phyloP scores from a whole-genome alignment of 805 yeast genomes.

The Saturnispora dispora region DNA sequence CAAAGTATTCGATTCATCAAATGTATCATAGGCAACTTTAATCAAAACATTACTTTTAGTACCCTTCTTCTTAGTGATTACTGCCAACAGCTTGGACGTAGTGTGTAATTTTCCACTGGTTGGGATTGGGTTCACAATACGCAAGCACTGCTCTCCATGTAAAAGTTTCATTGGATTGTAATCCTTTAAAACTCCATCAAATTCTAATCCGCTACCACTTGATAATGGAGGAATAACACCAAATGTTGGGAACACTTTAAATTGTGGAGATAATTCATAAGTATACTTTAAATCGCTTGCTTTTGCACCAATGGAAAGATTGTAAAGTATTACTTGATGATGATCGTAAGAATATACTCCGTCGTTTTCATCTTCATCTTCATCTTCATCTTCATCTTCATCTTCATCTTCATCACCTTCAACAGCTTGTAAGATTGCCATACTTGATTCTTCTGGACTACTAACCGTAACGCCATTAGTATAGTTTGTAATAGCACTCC shows the following conservation, averaged over 20 bases:
- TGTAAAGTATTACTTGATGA: constrained; percentile 73
- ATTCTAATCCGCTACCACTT: constrained; percentile 46
- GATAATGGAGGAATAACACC: constrained; percentile 84
- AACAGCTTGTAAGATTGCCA: constrained; percentile 65
- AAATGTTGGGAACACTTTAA: constrained; percentile 81
- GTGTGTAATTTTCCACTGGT: constrained; percentile 57
- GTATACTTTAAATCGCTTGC: constrained; percentile 67
- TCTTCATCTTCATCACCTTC: constrained; percentile 39
- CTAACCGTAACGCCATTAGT: constrained; percentile 43
- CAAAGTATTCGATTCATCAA: constrained; percentile 55
- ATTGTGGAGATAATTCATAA: constrained; percentile 67
- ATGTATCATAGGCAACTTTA: constrained; percentile 63
- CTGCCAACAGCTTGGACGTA: constrained; percentile 56
- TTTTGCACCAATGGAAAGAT: constrained; percentile 81
- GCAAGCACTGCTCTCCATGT: constrained; percentile 93
- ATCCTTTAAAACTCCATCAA: constrained; percentile 57
- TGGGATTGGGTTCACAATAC: constrained; percentile 70
- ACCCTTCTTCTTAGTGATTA: constrained; percentile 61
- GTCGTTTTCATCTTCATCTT: constrained; percentile 33
- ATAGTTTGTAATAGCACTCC: constrained; percentile 63
- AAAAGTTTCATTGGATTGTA: constrained; percentile 84
- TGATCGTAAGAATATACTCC: constrained; percentile 51
- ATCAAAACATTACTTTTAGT: constrained; percentile 59
- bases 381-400: constrained; percentile 39
- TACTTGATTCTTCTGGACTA: constrained; percentile 65